Base-by-base conservation (phyloP, 2,329 filamentous ascomycete genomes). In the Fusarium tanahbumbuense region DNA sequence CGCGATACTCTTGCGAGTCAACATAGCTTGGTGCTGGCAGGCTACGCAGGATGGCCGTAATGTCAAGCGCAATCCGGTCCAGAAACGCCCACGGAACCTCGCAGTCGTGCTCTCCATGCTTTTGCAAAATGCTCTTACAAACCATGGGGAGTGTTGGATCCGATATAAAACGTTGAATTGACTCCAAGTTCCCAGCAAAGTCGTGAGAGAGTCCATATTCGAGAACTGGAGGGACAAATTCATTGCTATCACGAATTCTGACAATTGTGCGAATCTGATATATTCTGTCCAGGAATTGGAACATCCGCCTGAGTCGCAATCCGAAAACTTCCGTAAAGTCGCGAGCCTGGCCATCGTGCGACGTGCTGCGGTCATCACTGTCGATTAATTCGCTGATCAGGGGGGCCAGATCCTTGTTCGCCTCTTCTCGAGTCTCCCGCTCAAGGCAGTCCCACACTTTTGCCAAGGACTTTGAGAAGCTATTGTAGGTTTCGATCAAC, bases 11-110 rank as follows among this genome's bases (percentile, higher is more conserved):
- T 13, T 61, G 46, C 12, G 73, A 76, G 15, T 66, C 55, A 27
- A 79, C 67, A 32, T 74, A 79, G 55, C 76, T 79, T 45, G 78
- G 78, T 11, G 73, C 55, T 7, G 77, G 73, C 6, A 78, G 52
- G 30, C 71, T 68, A 37, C 66, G 60, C 15, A 69, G 58, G 23
- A 78, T 71, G 18, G 78, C 78, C 47, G 75, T 67, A 49, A 79
- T 62, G 56, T 79, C 78, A 46, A 78, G 65, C 23, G 76, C 56
- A 27, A 79, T 67, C 16, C 44, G 58, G 44, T 78, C 71, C 27
- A 78, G 52, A 42, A 77, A 73, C n/a, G 70, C 55, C 30, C 65
- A 54, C 10, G 76, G 73, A 30, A 78, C 44, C 18, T 60, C 48
- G 15, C 61, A 49, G 8, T 62, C 27, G 20, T 30, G 37, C 45